Evolutionary conservation across 2,329 filamentous ascomycete species (phyloP).

Genomic region (Sporothrix dimorphospora): DNA sequence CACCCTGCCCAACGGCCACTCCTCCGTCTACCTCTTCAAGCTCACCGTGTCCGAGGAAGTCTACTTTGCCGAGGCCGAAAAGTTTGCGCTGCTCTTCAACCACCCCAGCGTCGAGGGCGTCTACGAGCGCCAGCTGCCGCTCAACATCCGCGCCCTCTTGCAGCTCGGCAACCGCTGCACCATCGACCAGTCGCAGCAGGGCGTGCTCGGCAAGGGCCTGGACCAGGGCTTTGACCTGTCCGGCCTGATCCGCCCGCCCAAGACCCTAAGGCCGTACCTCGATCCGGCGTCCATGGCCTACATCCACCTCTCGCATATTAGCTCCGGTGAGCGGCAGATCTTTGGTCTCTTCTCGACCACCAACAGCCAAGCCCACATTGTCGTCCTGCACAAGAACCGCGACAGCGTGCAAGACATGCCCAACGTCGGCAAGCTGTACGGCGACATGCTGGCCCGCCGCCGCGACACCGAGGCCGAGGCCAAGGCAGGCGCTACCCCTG

Average conservation of each 20-base stretch:
- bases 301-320: slow-evolving; percentile 90
- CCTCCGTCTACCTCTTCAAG: slow-evolving; percentile 92
- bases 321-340: slow-evolving; percentile 85
- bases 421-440: slow-evolving; percentile 87
- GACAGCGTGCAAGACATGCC: slow-evolving; percentile 81
- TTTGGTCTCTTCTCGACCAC: slow-evolving; percentile 91
- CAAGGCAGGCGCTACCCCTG: slow-evolving; percentile 10
- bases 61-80: slow-evolving; percentile 82
- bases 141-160: slow-evolving; percentile 83
- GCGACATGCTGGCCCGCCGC: slow-evolving; percentile 70
- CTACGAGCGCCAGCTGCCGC: slow-evolving; percentile 90
- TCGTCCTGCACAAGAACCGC: slow-evolving; percentile 82
- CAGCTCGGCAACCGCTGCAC: slow-evolving; percentile 90
- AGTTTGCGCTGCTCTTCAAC: slow-evolving; percentile 81
- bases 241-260: slow-evolving; percentile 69
- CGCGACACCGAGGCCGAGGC: slow-evolving; percentile 59
- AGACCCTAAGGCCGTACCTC: slow-evolving; percentile 68
- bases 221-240: slow-evolving; percentile 91
- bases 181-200: slow-evolving; percentile 87
- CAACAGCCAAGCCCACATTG: slow-evolving; percentile 76
- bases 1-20: slow-evolving; percentile 91
- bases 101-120: slow-evolving; percentile 95
- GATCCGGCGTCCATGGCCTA: slow-evolving; percentile 75
- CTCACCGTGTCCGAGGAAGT: slow-evolving; percentile 85
- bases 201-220: slow-evolving; percentile 87